These are phyloP conservation scores for Candida tetrigidarum DNA, from an alignment of 1,139 yeast species.

Conservation along the genomic window DNA sequence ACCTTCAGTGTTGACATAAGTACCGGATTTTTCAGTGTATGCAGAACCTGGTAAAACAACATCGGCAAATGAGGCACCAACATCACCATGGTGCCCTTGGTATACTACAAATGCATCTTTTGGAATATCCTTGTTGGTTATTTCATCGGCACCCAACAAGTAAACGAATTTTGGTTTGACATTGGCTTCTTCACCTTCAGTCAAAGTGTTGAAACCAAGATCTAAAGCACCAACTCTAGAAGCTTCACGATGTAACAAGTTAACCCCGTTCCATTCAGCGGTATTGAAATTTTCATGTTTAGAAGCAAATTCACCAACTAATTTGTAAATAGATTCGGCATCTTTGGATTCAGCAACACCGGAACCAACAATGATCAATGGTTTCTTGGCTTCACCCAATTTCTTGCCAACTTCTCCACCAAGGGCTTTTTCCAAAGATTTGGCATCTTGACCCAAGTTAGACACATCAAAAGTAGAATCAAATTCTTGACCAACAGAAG, in stretches of 20 bases:
- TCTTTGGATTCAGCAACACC: slow-evolving; percentile 76
- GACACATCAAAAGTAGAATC: slow-evolving; percentile 75
- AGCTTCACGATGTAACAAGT: slow-evolving; percentile 84
- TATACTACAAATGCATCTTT: slow-evolving; percentile 86
- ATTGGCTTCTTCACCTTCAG: slow-evolving; percentile 49
- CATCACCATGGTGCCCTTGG: slow-evolving; percentile 93
- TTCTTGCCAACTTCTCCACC: slow-evolving; percentile 72
- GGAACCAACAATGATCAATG: slow-evolving; percentile 83
- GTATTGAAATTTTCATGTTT: slow-evolving; percentile 65
- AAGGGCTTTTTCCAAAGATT: slow-evolving; percentile 63
- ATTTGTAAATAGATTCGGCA: slow-evolving; percentile 62
- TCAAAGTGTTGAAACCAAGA: slow-evolving; percentile 71
- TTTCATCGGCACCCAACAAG: slow-evolving; percentile 85
- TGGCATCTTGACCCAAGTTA: slow-evolving; percentile 65
- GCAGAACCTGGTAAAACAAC: slow-evolving; percentile 89
- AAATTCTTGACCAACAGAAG: slow-evolving; percentile 75
- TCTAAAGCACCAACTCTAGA: slow-evolving; percentile 87
- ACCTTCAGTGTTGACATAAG: slow-evolving; percentile 92
- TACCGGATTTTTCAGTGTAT: slow-evolving; percentile 85
- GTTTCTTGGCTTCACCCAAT: slow-evolving; percentile 68
- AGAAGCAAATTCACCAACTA: slow-evolving; percentile 65
- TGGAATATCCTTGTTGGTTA: slow-evolving; percentile 71
- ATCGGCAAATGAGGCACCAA: slow-evolving; percentile 88
- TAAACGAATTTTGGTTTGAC: slow-evolving; percentile 76
- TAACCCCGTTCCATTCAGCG: slow-evolving; percentile 82